Percentiles rank a stretch among this genome's conserved stretches.
phyloP scores from a whole-genome alignment of 2,329 filamentous ascomycete species.

The Fusarium algeriense region DNA sequence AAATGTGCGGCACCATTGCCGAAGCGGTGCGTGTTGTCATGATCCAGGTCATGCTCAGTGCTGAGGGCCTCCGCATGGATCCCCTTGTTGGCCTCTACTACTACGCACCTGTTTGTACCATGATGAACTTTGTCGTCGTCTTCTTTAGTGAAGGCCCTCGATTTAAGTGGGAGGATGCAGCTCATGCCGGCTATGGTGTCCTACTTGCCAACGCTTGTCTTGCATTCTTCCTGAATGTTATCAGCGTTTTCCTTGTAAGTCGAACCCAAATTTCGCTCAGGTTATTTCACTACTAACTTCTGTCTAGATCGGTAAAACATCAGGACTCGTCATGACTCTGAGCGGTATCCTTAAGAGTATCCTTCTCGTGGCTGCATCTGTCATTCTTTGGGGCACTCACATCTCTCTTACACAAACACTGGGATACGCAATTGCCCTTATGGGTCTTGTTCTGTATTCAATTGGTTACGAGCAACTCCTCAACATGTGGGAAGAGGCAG shows the following conservation, averaged over 20 bases:
- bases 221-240: slow-evolving; percentile 84
- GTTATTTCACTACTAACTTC: background rate
- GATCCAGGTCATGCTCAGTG: slow-evolving; percentile 85
- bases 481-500: slow-evolving; percentile 37
- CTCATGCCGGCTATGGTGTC: slow-evolving; percentile 72
- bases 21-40: slow-evolving; percentile 86
- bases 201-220: slow-evolving; percentile 80
- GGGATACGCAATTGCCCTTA: slow-evolving; percentile 79
- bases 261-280: background rate
- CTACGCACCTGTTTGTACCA: slow-evolving; percentile 85
- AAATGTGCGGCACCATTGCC: slow-evolving; percentile 81
- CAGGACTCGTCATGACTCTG: slow-evolving; percentile 85
- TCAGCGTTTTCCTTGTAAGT: slow-evolving; percentile 86
- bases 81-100: slow-evolving; percentile 90
- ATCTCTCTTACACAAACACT: slow-evolving; percentile 79
- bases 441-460: slow-evolving; percentile 64
- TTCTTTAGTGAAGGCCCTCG: slow-evolving; percentile 75
- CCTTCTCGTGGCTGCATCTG: slow-evolving; percentile 80
- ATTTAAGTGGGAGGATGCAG: slow-evolving; percentile 75
- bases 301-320: slow-evolving; percentile 85
- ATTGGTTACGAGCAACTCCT: slow-evolving; percentile 54
- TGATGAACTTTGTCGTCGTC: slow-evolving; percentile 81
- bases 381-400: slow-evolving; percentile 81
- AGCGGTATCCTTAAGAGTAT: slow-evolving; percentile 91
- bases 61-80: slow-evolving; percentile 85